Evolutionary conservation across 768 basidiomycete genomes (phyloP).

Genomic region (Rhizopogon rudus): DNA sequence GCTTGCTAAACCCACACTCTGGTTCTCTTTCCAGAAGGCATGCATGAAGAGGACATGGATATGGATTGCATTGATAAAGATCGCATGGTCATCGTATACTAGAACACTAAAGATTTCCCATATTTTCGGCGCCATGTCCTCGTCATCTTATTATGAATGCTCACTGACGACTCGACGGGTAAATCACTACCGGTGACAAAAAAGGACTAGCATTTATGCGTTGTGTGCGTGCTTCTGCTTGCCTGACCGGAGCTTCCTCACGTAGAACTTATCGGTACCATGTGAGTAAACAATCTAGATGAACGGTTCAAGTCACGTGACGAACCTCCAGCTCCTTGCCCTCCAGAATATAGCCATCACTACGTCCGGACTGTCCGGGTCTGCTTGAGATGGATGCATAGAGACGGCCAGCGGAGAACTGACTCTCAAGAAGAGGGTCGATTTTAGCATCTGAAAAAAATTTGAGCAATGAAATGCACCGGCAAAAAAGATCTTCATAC

Average conservation of each 20-base stretch:
- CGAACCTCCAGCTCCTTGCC: slow-evolving; percentile 96
- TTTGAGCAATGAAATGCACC: slow-evolving; percentile 14
- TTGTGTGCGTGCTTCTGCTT: slow-evolving; percentile 90
- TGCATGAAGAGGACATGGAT: slow-evolving; percentile 7
- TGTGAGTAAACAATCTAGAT: slow-evolving; percentile 13
- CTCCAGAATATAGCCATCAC: slow-evolving; percentile 96
- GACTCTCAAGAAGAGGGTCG: slow-evolving; percentile 82
- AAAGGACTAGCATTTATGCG: slow-evolving; percentile 21
- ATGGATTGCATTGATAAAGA: slow-evolving; percentile 8
- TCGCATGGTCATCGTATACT: slow-evolving; percentile 9
- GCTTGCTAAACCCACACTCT: neutral
- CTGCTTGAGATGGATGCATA: slow-evolving; percentile 92
- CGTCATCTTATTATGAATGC: neutral
- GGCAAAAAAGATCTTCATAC: slow-evolving; percentile 32
- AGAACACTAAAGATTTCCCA: slow-evolving; percentile 7
- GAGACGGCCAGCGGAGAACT: slow-evolving; percentile 93
- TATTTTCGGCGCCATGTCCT: slow-evolving; percentile 6
- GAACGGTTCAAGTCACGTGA: slow-evolving; percentile 2
- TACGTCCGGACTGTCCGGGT: slow-evolving; percentile 94
- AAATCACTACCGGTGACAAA: neutral
- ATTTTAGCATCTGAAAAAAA: slow-evolving; percentile 71
- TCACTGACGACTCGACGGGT: slow-evolving; percentile 1
- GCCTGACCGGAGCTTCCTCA: slow-evolving; percentile 87
- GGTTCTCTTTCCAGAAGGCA: neutral
- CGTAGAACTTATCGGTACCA: slow-evolving; percentile 67